phyloP scores from a whole-genome alignment of 139 green algal genomes.

The Edaphochlamys debaryana region DNA sequence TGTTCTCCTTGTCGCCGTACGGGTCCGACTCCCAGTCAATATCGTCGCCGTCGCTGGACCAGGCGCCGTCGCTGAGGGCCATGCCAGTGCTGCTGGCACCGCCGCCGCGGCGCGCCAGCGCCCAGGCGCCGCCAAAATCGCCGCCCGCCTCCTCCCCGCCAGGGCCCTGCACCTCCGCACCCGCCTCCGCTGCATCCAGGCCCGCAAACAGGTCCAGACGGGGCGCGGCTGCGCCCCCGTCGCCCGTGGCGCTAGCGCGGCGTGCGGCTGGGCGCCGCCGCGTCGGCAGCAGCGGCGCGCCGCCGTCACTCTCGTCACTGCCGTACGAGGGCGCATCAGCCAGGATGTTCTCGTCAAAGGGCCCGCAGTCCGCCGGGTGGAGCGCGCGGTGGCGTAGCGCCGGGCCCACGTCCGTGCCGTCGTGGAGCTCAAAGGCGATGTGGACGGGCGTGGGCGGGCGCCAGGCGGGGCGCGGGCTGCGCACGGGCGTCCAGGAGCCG shows the following conservation, averaged over 20 bases:
- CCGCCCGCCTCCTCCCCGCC: too few relatives aligned
- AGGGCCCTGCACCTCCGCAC: neutral
- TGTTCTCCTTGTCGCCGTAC: constrained; percentile 31
- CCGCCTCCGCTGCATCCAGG: neutral
- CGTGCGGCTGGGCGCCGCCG: too few relatives aligned
- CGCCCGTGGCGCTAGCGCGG: too few relatives aligned
- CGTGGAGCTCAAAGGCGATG: neutral
- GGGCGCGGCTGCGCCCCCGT: too few relatives aligned
- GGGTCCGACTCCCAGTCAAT: neutral
- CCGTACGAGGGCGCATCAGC: neutral
- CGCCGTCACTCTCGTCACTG: neutral
- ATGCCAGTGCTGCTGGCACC: neutral
- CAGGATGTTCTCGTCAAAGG: neutral
- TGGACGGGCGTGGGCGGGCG: neutral
- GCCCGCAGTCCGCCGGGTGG: neutral
- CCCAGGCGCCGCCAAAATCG: neutral
- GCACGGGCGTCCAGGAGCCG: neutral
- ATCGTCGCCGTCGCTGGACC: neutral
- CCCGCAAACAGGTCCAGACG: too few relatives aligned
- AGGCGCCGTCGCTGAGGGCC: neutral
- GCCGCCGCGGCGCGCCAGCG: neutral
- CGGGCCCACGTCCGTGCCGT: constrained; percentile 10
- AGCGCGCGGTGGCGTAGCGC: neutral
- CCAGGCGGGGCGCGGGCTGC: neutral
- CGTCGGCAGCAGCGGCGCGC: too few relatives aligned